Base-by-base conservation (phyloP, 352 stramenopile genomes). In the Globisporangium radiosum region DNA sequence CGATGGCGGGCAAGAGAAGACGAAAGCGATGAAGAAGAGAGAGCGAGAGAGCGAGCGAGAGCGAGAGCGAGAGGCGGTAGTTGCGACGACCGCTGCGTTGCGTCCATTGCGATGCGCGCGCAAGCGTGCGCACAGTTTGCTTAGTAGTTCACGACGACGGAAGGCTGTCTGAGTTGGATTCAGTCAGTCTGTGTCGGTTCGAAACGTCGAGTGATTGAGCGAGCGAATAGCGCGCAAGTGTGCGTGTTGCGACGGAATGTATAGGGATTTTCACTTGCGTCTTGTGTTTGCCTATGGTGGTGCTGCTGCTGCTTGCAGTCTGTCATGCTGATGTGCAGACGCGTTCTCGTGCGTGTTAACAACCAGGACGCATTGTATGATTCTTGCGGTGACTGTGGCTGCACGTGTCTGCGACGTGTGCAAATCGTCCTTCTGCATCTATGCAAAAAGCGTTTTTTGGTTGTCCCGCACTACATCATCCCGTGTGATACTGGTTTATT, bases 11-110 rank as follows among this genome's bases (percentile, higher is more conserved):
- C 52, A 61, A 68, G 58, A 53, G 56, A 40, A 37, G 25, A 33
- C 2, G 25, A 33, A 57, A 19, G 64, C 36, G 57, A 36, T 61
- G 36, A 45, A 0, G 13, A 7, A 54, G 8, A n/a, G 25, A 58
- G 64, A 54, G 38, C 38, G 25, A 59, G 56, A 58, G 47, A 57
- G 38, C 25, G 58, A 62, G 51, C 64, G 47, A 62, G 55, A 48
- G 10, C 19, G 52, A 52, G 55, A 54, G 39, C 45, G 45, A 57
- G 45, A 55, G 56, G 56, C 57, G 45, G 54, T 9, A 15, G 51
- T 39, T 50, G 49, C 25, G 25, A 33, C 25, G 25, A 33, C 25
- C 25, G 25, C 25, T 33, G 25, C 25, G 25, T 33, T 63, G 37
- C 45, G 42, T 63, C 52, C 49, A 33, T 57, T 43, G 42, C n/a